Percentiles rank a stretch among this genome's conserved stretches.
Evolutionary conservation across 1,284 basidiomycete species (phyloP).

Genomic region (Ganoderma lucidum): DNA sequence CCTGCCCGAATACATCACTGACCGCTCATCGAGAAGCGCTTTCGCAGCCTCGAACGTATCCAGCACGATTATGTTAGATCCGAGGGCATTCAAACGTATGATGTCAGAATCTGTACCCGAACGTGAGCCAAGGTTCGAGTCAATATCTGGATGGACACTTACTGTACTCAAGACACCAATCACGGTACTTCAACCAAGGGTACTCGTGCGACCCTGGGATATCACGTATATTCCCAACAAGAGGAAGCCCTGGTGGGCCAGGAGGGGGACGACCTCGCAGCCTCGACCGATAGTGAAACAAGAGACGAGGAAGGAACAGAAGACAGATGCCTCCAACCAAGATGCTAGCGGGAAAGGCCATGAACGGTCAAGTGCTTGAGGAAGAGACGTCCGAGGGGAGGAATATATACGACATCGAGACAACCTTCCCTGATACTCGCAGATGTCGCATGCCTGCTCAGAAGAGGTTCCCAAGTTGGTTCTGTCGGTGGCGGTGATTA

Average conservation of each 20-base stretch:
- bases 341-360: not conserved
- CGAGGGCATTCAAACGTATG: constrained; percentile 30
- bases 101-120: constrained; percentile 29
- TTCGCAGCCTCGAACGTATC: constrained; percentile 45
- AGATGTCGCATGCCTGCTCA: no score
- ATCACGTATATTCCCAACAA: constrained; percentile 37
- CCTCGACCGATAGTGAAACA: not conserved
- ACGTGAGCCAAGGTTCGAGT: not conserved
- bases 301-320: not conserved
- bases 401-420: not conserved
- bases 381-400: not conserved
- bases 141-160: not conserved
- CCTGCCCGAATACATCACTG: constrained; percentile 34
- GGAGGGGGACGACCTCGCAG: constrained; percentile 27
- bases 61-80: constrained; percentile 47
- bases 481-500: no score
- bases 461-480: no score
- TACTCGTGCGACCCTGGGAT: constrained; percentile 26
- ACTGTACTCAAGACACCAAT: constrained; percentile 28
- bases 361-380: not conserved
- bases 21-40: constrained; percentile 34
- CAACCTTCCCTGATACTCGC: no score
- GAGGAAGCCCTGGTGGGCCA: constrained; percentile 33
- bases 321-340: not conserved
- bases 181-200: constrained; percentile 30